Percentiles rank a stretch among this genome's conserved stretches.
phyloP scores from a whole-genome alignment of 2,329 filamentous ascomycete genomes.

The Scedosporium minutisporum region DNA sequence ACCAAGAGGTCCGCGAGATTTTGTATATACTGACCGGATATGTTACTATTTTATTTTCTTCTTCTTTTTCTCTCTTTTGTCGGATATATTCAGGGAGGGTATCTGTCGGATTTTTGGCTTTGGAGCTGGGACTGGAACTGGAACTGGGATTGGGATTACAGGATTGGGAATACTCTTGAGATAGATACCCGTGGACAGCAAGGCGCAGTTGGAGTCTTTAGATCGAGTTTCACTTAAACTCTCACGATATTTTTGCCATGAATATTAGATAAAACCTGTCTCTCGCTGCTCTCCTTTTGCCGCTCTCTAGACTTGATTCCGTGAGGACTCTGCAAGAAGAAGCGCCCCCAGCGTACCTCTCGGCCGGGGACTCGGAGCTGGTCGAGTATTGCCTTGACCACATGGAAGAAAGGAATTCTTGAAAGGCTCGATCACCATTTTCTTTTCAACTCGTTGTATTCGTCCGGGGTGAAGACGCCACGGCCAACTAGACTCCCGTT shows the following conservation, averaged over 20 bases:
- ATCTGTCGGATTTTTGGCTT: neutral
- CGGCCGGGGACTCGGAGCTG: no score
- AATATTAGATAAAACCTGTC: neutral
- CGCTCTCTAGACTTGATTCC: no score
- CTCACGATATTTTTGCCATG: neutral
- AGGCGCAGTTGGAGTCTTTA: neutral
- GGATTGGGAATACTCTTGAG: neutral
- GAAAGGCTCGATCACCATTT: no score
- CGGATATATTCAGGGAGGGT: neutral
- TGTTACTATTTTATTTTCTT: neutral
- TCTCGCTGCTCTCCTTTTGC: no score
- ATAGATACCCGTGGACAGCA: neutral
- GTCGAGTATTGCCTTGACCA: no score
- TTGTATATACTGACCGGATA: neutral
- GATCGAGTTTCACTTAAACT: neutral
- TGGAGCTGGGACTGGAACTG: neutral
- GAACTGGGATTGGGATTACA: neutral
- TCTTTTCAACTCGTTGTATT: no score
- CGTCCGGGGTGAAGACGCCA: no score
- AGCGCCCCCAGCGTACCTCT: no score
- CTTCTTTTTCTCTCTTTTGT: neutral
- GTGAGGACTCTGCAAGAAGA: no score
- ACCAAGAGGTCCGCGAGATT: neutral
- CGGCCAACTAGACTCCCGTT: no score
- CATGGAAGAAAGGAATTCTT: no score